Conservation (phyloP, 345 rosid genomes). For the Eucalyptus marginata region DNA sequence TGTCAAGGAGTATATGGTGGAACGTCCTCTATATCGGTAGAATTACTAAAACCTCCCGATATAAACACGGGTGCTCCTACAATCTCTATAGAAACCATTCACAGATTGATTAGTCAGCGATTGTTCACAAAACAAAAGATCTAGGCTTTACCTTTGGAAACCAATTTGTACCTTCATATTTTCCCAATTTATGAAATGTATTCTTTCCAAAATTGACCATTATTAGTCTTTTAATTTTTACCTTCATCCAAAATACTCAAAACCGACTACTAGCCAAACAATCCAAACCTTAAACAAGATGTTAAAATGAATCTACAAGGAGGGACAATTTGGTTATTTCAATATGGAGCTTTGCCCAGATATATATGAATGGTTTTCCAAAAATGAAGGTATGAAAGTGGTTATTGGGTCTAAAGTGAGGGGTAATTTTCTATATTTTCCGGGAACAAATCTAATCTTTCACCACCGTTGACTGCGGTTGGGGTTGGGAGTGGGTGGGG, state of each 20-base stretch:
- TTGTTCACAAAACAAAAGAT: not conserved
- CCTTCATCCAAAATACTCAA: not conserved
- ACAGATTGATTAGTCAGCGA: not conserved
- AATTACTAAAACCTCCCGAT: not conserved
- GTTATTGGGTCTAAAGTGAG: not conserved
- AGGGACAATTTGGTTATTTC: not conserved
- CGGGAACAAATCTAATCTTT: not conserved
- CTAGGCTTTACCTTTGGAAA: not conserved
- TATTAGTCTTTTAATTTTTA: not conserved
- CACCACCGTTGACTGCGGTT: not conserved
- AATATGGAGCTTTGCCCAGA: not conserved
- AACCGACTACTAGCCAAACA: not conserved
- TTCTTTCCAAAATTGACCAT: not conserved
- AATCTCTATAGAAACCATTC: not conserved
- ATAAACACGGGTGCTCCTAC: not conserved
- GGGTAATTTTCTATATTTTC: not conserved
- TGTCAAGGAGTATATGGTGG: not conserved
- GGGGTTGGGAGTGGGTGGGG: not conserved
- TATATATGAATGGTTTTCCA: not conserved
- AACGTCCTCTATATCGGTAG: not conserved
- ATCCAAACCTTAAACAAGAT: not conserved
- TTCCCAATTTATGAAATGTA: not conserved
- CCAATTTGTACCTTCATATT: not conserved
- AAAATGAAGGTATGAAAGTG: not conserved
- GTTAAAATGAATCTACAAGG: not conserved